A percentile compares a stretch with the other conserved stretches of the same genome.
Evolutionary conservation across 257 asterid species (phyloP).

Genomic region (Solanum tarapatanum): DNA sequence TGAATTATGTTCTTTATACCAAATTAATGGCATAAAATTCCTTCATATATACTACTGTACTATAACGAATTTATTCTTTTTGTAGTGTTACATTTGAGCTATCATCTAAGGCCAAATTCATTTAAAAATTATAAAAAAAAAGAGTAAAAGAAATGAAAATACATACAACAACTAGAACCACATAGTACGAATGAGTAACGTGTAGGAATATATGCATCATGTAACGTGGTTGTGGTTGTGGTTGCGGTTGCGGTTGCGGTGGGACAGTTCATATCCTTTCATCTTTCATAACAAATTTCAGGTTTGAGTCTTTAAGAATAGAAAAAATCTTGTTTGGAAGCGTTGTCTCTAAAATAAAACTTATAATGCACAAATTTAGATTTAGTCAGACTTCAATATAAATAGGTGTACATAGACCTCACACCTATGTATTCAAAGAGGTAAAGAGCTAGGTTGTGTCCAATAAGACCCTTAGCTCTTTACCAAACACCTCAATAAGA

Average conservation of each 20-base stretch:
- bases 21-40: not conserved
- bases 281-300: too few relatives aligned
- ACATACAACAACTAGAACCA: not conserved
- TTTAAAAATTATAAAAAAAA: not conserved
- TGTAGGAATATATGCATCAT: not conserved
- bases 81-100: not conserved
- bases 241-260: too few relatives aligned
- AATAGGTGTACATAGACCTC: too few relatives aligned
- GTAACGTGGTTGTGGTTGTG: not conserved
- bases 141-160: not conserved
- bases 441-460: too few relatives aligned
- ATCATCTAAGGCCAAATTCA: not conserved
- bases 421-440: too few relatives aligned
- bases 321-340: too few relatives aligned
- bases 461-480: too few relatives aligned
- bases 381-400: too few relatives aligned
- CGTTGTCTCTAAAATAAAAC: too few relatives aligned
- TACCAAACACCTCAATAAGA: too few relatives aligned
- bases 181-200: not conserved
- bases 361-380: too few relatives aligned
- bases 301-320: not conserved
- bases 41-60: not conserved
- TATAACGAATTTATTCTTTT: not conserved
- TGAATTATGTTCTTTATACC: not conserved
- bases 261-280: not conserved